phyloP scores from a whole-genome alignment of 768 basidiomycete genomes.

The Chalciporus piperatus region DNA sequence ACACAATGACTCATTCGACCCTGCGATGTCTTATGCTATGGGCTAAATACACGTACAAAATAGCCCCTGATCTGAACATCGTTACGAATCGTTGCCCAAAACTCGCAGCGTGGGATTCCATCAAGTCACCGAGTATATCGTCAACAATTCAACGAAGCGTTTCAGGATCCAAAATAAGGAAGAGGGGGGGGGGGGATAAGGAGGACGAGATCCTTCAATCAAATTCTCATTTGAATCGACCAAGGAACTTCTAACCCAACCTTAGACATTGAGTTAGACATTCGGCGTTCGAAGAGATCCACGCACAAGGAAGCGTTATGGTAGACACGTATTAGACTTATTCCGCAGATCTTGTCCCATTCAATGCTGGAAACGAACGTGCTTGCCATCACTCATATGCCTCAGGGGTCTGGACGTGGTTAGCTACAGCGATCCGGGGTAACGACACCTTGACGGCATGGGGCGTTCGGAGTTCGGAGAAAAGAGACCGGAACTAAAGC shows the following conservation, averaged over 20 bases:
- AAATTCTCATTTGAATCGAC: too few species aligned
- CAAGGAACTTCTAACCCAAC: background rate
- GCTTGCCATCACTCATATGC: background rate
- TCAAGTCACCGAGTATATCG: slow-evolving; percentile 1
- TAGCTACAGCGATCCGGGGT: background rate
- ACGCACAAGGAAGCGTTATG: too few species aligned
- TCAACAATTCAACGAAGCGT: background rate
- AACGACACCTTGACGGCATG: background rate
- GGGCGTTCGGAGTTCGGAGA: background rate
- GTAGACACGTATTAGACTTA: background rate
- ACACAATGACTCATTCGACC: too few species aligned
- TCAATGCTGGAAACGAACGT: background rate
- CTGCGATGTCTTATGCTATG: too few species aligned
- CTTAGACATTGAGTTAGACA: slow-evolving; percentile 4
- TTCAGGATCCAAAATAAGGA: background rate
- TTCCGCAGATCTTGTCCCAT: background rate
- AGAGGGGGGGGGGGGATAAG: background rate
- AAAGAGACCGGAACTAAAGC: background rate
- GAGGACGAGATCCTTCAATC: background rate
- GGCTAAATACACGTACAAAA: slow-evolving; percentile 10
- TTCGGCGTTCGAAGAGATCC: too few species aligned
- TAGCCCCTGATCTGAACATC: background rate
- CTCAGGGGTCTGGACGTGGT: background rate
- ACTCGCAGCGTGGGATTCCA: background rate
- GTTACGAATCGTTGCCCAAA: background rate